Evolutionary conservation across 257 asterid genomes (phyloP).

Genomic region (Gentiana macrophylla): DNA sequence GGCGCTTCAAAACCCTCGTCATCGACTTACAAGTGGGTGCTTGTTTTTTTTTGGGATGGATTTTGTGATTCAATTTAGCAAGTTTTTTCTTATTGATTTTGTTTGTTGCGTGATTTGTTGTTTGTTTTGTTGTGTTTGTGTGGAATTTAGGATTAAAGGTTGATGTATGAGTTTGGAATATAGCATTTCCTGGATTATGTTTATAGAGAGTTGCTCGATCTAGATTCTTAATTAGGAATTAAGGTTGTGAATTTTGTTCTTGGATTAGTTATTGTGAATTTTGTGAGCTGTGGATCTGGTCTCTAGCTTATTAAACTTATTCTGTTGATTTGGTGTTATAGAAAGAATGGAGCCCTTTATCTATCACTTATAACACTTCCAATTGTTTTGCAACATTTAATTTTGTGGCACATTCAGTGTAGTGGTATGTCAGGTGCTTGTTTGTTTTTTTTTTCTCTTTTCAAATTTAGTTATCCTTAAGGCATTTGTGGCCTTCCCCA

Average conservation of each 20-base stretch:
- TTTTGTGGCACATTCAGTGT: no score
- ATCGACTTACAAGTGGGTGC: constrained; percentile 76
- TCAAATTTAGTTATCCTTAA: no score
- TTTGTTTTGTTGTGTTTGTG: background rate
- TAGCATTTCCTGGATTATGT: background rate
- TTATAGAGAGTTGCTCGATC: background rate
- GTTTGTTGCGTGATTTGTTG: background rate
- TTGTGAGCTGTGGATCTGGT: constrained; percentile 13
- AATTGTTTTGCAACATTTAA: no score
- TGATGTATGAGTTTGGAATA: background rate
- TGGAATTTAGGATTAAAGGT: background rate
- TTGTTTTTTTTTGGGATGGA: background rate
- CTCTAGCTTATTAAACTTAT: background rate
- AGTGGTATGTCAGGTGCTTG: no score
- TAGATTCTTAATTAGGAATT: background rate
- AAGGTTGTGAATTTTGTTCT: background rate
- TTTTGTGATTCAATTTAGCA: background rate
- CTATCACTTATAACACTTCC: no score
- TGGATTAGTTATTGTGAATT: background rate
- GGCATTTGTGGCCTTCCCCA: no score
- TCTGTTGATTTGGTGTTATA: no score
- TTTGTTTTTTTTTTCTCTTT: no score
- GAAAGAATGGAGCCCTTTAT: no score
- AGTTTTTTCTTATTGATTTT: background rate
- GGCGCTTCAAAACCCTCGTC: constrained; percentile 99